Conservation (phyloP, 768 basidiomycete genomes). For the Hortiboletus campestris region DNA sequence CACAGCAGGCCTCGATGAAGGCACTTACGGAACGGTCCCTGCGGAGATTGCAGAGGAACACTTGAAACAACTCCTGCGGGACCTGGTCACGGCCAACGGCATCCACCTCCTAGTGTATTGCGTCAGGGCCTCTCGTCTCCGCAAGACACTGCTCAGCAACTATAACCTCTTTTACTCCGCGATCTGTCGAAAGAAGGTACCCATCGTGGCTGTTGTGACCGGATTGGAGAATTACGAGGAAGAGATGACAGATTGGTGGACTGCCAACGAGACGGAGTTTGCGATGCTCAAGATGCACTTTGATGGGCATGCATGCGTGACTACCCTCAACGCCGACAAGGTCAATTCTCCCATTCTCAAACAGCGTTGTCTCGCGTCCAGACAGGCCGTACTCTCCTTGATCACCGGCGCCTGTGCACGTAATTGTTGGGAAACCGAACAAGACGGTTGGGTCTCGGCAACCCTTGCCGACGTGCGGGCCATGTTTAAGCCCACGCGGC, state of each 20-base stretch:
- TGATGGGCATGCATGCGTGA: conserved; percentile 39
- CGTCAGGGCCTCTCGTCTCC: conserved; percentile 33
- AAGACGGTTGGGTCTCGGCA: conserved; percentile 19
- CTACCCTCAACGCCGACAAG: conserved; percentile 32
- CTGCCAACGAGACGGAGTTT: conserved; percentile 30
- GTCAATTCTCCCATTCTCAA: conserved; percentile 30
- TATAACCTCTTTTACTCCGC: conserved; percentile 39
- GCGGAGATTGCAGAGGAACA: conserved; percentile 30
- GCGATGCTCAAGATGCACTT: conserved; percentile 31
- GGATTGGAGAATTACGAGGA: conserved; percentile 37
- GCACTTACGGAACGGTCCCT: conserved; percentile 26
- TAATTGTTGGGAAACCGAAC: conserved; percentile 25
- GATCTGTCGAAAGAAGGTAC: conserved; percentile 36
- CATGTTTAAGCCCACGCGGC: conserved; percentile 15
- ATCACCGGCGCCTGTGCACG: conserved; percentile 18
- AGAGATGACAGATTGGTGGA: conserved; percentile 35
- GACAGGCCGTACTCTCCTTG: conserved; percentile 19
- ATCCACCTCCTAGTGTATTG: conserved; percentile 34
- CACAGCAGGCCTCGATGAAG: conserved; percentile 42
- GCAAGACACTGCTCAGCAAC: conserved; percentile 28
- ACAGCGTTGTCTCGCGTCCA: conserved; percentile 28
- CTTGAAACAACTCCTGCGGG: conserved; percentile 24
- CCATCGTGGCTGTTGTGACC: conserved; percentile 37
- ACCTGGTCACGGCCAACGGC: conserved; percentile 27
- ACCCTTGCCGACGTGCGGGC: conserved; percentile 25